A percentile compares a stretch with the other conserved stretches of the same genome.
Conservation (phyloP, 257 asterid species). For the Fraxinus americana region DNA sequence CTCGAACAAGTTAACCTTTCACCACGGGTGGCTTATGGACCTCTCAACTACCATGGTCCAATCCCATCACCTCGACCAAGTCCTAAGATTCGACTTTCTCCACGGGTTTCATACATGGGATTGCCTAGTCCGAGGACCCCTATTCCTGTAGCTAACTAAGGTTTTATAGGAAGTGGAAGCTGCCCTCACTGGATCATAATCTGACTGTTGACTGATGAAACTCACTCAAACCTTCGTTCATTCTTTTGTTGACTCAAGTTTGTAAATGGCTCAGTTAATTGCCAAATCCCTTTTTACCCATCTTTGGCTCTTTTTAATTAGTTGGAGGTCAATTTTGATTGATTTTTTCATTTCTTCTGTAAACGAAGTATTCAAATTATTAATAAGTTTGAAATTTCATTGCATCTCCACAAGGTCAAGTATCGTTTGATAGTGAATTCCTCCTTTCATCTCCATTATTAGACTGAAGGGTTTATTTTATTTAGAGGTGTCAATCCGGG, state of each 20-base stretch:
- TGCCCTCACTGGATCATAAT: slow-evolving; percentile 17
- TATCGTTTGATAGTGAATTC: too few relatives aligned
- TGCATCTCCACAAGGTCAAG: not conserved
- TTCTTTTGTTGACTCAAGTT: slow-evolving; percentile 45
- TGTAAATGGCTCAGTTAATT: slow-evolving; percentile 35
- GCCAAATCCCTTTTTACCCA: slow-evolving; percentile 39
- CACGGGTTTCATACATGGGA: slow-evolving; percentile 85
- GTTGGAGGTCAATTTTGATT: slow-evolving; percentile 22
- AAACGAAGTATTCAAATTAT: not conserved
- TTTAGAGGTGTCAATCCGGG: too few relatives aligned
- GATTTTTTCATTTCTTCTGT: not conserved
- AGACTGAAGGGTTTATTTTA: too few relatives aligned
- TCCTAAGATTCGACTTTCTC: slow-evolving; percentile 77
- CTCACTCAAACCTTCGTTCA: slow-evolving; percentile 45
- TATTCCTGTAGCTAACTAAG: slow-evolving; percentile 50
- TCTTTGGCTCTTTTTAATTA: slow-evolving; percentile 38
- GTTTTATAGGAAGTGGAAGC: not conserved
- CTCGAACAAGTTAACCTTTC: slow-evolving; percentile 91
- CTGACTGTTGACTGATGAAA: slow-evolving; percentile 22
- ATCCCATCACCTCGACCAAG: slow-evolving; percentile 98
- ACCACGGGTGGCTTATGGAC: slow-evolving; percentile 61
- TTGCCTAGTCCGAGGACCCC: slow-evolving; percentile 87
- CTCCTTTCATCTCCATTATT: too few relatives aligned
- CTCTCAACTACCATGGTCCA: slow-evolving; percentile 62
- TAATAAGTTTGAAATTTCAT: slow-evolving; percentile 3